Percentiles rank a stretch among this genome's conserved stretches.
Conservation (phyloP, 345 rosid genomes). For the Litchi chinensis region DNA sequence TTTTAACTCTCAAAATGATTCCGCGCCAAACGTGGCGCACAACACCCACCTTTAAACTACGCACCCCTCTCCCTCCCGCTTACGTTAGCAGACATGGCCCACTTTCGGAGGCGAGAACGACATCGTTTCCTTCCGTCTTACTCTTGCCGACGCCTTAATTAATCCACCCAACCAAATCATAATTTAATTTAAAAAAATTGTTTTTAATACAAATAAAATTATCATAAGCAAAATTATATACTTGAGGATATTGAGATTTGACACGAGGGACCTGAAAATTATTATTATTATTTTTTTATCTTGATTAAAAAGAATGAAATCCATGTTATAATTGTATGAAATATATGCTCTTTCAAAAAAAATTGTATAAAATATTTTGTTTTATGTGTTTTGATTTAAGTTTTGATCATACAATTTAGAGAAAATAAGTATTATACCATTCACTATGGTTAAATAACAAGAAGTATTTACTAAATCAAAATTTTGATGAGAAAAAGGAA, state of each 20-base stretch:
- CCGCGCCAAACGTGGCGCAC: slow-evolving; percentile 18
- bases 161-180: neutral
- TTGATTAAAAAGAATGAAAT: neutral
- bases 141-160: neutral
- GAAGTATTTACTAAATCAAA: no score
- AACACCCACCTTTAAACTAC: neutral
- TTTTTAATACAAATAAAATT: neutral
- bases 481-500: no score
- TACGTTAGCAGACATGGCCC: neutral
- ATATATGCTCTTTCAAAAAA: no score
- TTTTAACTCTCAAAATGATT: neutral
- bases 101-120: neutral
- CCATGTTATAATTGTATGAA: neutral
- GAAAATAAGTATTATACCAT: no score
- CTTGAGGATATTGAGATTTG: neutral
- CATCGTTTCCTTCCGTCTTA: slow-evolving; percentile 13
- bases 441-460: no score
- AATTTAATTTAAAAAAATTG: neutral
- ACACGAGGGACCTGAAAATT: neutral
- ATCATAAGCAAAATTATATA: neutral
- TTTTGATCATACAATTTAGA: neutral
- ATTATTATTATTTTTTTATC: no score
- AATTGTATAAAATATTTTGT: neutral
- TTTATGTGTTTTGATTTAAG: neutral
- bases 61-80: neutral